phyloP scores from a whole-genome alignment of 1,284 basidiomycete species.

The Lentinus polychrous region DNA sequence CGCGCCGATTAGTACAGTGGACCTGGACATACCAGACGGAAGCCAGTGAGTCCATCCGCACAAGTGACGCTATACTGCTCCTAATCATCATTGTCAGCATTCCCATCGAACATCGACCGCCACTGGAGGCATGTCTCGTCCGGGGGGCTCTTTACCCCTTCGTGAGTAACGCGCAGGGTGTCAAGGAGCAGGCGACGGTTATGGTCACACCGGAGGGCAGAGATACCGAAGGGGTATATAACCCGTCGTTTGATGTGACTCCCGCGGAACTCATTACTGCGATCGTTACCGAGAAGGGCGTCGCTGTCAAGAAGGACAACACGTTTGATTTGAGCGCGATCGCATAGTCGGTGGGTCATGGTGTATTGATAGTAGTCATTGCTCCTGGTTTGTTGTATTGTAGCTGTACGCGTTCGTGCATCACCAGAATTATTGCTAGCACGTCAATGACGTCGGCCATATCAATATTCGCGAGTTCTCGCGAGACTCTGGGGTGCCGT shows the following conservation, averaged over 20 bases:
- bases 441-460: too few species aligned
- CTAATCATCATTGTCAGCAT: slow-evolving; percentile 49
- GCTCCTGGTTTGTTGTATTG: too few species aligned
- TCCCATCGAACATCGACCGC: slow-evolving; percentile 85
- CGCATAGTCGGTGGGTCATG: slow-evolving; percentile 27
- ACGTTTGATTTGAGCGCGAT: slow-evolving; percentile 49
- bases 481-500: too few species aligned
- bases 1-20: slow-evolving; percentile 85
- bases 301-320: slow-evolving; percentile 52
- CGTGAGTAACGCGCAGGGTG: slow-evolving; percentile 31
- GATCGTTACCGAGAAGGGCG: slow-evolving; percentile 88
- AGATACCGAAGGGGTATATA: slow-evolving; percentile 64
- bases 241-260: slow-evolving; percentile 92
- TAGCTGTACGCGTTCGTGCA: too few species aligned
- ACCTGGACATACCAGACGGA: slow-evolving; percentile 72
- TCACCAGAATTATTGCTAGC: too few species aligned
- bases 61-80: too few species aligned
- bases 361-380: too few species aligned
- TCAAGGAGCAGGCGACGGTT: slow-evolving; percentile 55
- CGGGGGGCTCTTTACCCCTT: slow-evolving; percentile 67
- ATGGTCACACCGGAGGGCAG: slow-evolving; percentile 63
- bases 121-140: slow-evolving; percentile 81
- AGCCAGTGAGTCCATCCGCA: slow-evolving; percentile 42
- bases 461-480: too few species aligned
- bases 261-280: slow-evolving; percentile 78